Base-by-base conservation (phyloP, 75 land plant genomes). In the Pseudotsuga menziesii region DNA sequence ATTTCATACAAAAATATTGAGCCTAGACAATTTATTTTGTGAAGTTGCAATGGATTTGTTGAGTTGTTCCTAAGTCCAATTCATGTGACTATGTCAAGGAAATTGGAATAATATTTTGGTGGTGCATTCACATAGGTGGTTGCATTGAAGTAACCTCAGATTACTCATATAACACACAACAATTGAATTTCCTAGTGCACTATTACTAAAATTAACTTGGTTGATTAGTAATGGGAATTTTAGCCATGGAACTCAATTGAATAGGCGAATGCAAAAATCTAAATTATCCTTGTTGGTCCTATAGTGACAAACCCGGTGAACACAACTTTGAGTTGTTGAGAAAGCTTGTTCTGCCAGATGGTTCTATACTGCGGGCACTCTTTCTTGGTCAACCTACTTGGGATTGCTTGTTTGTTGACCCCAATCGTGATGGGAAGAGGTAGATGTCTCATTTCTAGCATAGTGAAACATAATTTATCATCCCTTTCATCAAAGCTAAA, bases 301-400 rank as follows among this genome's bases (percentile, higher is more conserved):
- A 72, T 82, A 91, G 93, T 79, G 93, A 91, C 78, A 87, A 87
- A 54, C 93, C 93, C 22, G 89, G 87, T 29, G 60, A 81, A 44
- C 93, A 91, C 70, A 80, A 91, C 55, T 91, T 91, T 75, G 83
- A 86, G 12, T 76, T 91, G 79, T 77, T 91, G 82, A 91, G 76
- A 80, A 91, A 91, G 75, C 55, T 91, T 23, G 89, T 91, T 22
- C 75, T 91, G 32, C 92, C 91, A 7, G 93, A 91, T 79, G 93
- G 93, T 26, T 84, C 87, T 19, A 76, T 91, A 15, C 82, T 91
- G 12, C 89, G 93, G 25, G 91, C 91, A 16, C 85, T 74, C 35
- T 82, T 86, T 23, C 93, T 91, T 41, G 93, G 91, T 61, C 84
- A 89, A 35, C 93, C 93, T 8, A 89, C 93, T 32, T 67, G 78